phyloP scores from a whole-genome alignment of 2,329 filamentous ascomycete species.

The Orbilia ellipsospora region DNA sequence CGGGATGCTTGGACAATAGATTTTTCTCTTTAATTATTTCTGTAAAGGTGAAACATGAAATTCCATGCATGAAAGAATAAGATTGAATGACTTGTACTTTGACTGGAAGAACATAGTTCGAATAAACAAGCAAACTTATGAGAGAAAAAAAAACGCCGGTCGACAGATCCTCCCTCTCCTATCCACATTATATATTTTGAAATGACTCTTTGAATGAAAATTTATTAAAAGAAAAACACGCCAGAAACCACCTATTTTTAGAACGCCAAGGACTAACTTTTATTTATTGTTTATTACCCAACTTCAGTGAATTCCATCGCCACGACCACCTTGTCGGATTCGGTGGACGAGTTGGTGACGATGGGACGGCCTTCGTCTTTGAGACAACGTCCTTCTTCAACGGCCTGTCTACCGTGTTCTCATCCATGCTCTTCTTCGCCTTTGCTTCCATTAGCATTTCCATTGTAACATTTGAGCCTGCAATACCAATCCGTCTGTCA shows the following conservation, averaged over 20 bases:
- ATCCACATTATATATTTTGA: neutral
- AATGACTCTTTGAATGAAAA: neutral
- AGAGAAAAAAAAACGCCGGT: slow-evolving; percentile 16
- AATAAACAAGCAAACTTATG: neutral
- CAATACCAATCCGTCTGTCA: slow-evolving; percentile 23
- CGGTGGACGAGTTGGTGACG: slow-evolving; percentile 34
- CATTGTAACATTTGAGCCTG: slow-evolving; percentile 73
- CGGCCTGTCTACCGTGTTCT: neutral
- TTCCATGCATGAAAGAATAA: neutral
- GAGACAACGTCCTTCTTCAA: slow-evolving; percentile 6
- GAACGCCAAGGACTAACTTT: neutral
- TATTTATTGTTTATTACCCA: slow-evolving; percentile 9
- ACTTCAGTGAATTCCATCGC: slow-evolving; percentile 25
- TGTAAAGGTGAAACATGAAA: neutral
- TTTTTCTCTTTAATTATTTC: neutral
- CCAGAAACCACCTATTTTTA: too few species aligned
- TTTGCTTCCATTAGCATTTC: slow-evolving; percentile 67
- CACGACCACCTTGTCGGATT: slow-evolving; percentile 45
- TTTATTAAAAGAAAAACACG: neutral
- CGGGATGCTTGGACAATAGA: neutral
- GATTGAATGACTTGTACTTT: slow-evolving; percentile 13
- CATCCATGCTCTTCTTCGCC: slow-evolving; percentile 39
- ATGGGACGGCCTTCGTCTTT: slow-evolving; percentile 9
- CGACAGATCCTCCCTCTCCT: slow-evolving; percentile 14
- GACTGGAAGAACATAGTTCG: neutral